Base-by-base conservation (phyloP, 306 rosid genomes). In the Comarum palustre region DNA sequence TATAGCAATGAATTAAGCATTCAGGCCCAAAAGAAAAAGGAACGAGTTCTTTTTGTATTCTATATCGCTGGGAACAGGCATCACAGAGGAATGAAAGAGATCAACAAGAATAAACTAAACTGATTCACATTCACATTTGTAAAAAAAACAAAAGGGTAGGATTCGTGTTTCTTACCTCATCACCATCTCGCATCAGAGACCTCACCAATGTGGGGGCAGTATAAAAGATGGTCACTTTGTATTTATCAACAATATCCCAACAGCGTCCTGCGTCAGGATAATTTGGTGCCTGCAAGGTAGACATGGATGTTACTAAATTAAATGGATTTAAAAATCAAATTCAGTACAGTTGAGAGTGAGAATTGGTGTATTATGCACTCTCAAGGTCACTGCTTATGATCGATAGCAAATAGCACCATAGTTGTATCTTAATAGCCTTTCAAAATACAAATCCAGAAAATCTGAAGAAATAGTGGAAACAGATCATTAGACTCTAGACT, bases 131-230 rank as follows among this genome's bases (percentile, higher is more conserved):
- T 77, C 38, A 48, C 34, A 61, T 16, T 58, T 20, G 29, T 68
- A 61, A 54, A 24, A 63, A 36, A 74, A 16, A 14, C 14, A 13
- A 64, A 66, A 60, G 79, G 25, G 20, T 22, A n/a, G 74, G 20
- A 72, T 15, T 42, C 16, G 52, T 42, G 36, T 71, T 78, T 75
- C 84, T 86, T 84, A 78, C 99, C 82, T 72, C 84, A 42, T 87
- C 87, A 75, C 96, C 92, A 50, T 91, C 93, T 45, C 96, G 96
- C 99, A 95, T 95, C 84, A 95, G 99, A 73, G 99, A 90, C 79
- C 99, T 93, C 82, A 95, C 96, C 87, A 95, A 79, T 60, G 99
- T 95, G 68, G 99, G 99, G 64, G 99, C 99, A 54, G 99, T 95
- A 82, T 95, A 95, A 81, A 95, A 91, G 88, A 91, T 80, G 20